Percentiles rank a stretch among this genome's conserved stretches.
Evolutionary conservation across 345 rosid species (phyloP).

Genomic region (Turnera subulata): DNA sequence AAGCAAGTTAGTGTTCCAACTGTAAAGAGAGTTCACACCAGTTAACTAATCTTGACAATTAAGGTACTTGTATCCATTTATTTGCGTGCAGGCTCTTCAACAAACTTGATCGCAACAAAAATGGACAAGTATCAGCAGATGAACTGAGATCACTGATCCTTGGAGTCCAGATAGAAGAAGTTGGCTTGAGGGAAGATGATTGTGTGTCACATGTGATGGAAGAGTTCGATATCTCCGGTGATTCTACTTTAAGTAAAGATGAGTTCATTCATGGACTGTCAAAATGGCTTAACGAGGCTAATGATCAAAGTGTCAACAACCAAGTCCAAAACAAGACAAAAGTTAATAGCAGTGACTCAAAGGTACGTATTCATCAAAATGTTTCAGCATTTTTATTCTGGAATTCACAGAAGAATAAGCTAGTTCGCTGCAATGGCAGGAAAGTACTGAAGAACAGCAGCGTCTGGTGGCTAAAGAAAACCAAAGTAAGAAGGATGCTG

Average conservation of each 20-base stretch:
- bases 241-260: slow-evolving; percentile 21
- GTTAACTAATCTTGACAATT: too few species aligned
- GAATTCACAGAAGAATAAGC: too few species aligned
- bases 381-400: neutral
- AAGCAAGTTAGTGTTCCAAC: slow-evolving; percentile 19
- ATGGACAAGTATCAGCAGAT: slow-evolving; percentile 19
- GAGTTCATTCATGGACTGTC: slow-evolving; percentile 36
- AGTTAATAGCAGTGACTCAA: neutral
- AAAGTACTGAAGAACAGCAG: slow-evolving; percentile 22
- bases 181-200: slow-evolving; percentile 21
- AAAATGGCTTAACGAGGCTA: slow-evolving; percentile 28
- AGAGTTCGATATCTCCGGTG: slow-evolving; percentile 31
- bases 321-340: neutral
- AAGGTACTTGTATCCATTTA: neutral
- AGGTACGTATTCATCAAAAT: slow-evolving; percentile 15
- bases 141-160: slow-evolving; percentile 40
- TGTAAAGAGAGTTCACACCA: neutral
- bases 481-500: slow-evolving; percentile 1
- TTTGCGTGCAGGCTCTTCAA: slow-evolving; percentile 40
- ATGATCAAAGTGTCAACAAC: neutral
- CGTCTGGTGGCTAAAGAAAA: slow-evolving; percentile 14
- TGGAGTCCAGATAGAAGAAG: slow-evolving; percentile 36
- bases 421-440: slow-evolving; percentile 14
- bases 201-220: slow-evolving; percentile 24
- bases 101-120: slow-evolving; percentile 28